Evolutionary conservation across 2,329 filamentous ascomycete species (phyloP).

Genomic region (Septoria petroselini): DNA sequence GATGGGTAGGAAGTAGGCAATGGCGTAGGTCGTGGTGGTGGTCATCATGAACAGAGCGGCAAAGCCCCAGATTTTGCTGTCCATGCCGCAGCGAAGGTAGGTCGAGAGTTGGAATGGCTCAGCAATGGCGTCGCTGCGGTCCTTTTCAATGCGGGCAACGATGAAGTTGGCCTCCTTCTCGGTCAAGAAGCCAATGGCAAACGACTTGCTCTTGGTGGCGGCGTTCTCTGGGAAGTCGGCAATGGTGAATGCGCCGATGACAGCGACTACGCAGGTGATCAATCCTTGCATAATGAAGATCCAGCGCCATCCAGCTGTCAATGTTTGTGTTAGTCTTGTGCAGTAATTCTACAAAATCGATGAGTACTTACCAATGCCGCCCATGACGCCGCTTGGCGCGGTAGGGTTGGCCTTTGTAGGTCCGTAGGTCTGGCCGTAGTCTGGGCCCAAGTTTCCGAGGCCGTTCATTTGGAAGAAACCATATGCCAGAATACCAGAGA

Average conservation of each 20-base stretch:
- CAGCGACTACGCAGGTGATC: conserved; percentile 43
- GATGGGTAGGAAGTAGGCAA: conserved; percentile 41
- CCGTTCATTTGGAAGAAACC: conserved; percentile 47
- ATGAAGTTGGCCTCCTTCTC: conserved; percentile 49
- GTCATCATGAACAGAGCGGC: conserved; percentile 52
- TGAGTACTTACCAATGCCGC: no score
- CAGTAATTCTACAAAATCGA: no score
- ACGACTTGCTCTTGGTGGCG: conserved; percentile 38
- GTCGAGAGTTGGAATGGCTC: conserved; percentile 47
- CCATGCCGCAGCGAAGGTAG: conserved; percentile 40
- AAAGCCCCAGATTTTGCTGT: conserved; percentile 56
- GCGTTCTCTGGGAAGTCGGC: conserved; percentile 46
- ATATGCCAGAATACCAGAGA: conserved; percentile 46
- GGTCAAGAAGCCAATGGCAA: conserved; percentile 44
- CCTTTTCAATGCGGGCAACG: conserved; percentile 51
- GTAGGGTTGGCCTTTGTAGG: conserved; percentile 33
- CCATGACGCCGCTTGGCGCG: conserved; percentile 25
- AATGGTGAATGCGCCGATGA: conserved; percentile 44
- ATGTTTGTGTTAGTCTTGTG: no score
- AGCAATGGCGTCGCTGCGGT: conserved; percentile 51
- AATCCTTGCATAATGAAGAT: conserved; percentile 45
- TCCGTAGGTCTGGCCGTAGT: conserved; percentile 36
- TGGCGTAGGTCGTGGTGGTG: conserved; percentile 46
- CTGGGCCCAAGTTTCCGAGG: conserved; percentile 38
- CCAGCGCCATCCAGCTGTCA: conserved; percentile 49